These are phyloP conservation scores for Epichloe typhina DNA, from an alignment of 2,329 filamentous ascomycete genomes.

Conservation along the genomic window DNA sequence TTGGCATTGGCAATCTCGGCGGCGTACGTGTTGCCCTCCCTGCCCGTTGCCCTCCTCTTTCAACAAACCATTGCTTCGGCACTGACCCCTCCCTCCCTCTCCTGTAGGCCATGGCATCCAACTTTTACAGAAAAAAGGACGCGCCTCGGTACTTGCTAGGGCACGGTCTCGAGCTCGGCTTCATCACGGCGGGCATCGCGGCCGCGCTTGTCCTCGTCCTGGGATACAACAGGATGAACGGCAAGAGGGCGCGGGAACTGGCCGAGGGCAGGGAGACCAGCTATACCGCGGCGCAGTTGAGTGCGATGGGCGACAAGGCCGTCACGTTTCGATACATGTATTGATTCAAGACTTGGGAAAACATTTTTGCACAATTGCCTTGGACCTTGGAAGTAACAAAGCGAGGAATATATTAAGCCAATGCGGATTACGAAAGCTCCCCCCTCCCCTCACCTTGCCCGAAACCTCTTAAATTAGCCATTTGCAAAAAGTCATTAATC, in stretches of 20 bases:
- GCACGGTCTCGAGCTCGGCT: conserved; percentile 36
- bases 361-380: too few species aligned
- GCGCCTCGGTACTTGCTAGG: conserved; percentile 35
- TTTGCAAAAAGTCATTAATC: too few species aligned
- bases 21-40: too few species aligned
- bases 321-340: conserved; percentile 50
- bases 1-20: conserved; percentile 46
- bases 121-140: conserved; percentile 50
- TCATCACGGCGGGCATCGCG: conserved; percentile 31
- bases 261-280: conserved; percentile 25
- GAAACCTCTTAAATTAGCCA: too few species aligned
- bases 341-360: too few species aligned
- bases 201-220: conserved; percentile 31
- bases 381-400: too few species aligned
- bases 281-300: conserved; percentile 35
- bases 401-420: too few species aligned
- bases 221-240: conserved; percentile 46
- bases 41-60: too few species aligned
- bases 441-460: too few species aligned
- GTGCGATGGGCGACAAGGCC: conserved; percentile 46
- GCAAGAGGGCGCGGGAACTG: conserved; percentile 35
- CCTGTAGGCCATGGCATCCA: conserved; percentile 50
- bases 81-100: too few species aligned
- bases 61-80: too few species aligned
- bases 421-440: too few species aligned